A percentile compares a stretch with the other conserved stretches of the same genome.
These are phyloP conservation scores for Fusarium sp. DNA, from an alignment of 2,329 filamentous ascomycete species.

Conservation along the genomic window DNA sequence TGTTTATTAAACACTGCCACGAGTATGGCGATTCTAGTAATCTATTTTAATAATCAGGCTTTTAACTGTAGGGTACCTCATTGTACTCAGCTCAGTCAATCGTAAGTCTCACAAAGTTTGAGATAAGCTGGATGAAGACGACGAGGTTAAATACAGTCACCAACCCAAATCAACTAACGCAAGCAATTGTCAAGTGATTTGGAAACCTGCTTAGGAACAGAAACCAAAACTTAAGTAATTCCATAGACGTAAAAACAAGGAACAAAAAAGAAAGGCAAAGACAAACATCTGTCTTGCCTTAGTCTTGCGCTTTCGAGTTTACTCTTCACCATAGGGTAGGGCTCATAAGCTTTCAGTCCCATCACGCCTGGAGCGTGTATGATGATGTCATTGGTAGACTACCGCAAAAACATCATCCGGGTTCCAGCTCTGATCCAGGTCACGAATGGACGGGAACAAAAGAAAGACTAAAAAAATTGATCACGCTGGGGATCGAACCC, in stretches of 20 bases:
- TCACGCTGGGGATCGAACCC: constrained; percentile 47
- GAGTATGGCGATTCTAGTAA: background rate
- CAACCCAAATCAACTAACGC: background rate
- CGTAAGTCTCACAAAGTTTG: too few species aligned
- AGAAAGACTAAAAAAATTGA: constrained; percentile 25
- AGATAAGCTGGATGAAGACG: fast-evolving
- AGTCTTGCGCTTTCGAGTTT: background rate
- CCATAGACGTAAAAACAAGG: background rate
- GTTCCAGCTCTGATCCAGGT: background rate
- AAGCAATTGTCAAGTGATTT: background rate
- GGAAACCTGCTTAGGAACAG: too few species aligned
- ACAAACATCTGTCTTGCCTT: background rate
- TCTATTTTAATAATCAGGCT: background rate
- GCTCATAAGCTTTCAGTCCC: background rate
- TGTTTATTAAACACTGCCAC: background rate
- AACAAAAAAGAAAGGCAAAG: background rate
- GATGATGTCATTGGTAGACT: background rate
- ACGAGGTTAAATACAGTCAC: background rate
- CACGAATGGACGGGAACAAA: background rate
- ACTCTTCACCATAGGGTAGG: background rate
- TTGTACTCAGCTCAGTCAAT: background rate
- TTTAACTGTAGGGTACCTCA: background rate
- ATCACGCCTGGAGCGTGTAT: background rate
- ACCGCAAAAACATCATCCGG: background rate
- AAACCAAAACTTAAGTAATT: fast-evolving